phyloP scores from a whole-genome alignment of 805 yeast genomes.

The Metschnikowia sp. region DNA sequence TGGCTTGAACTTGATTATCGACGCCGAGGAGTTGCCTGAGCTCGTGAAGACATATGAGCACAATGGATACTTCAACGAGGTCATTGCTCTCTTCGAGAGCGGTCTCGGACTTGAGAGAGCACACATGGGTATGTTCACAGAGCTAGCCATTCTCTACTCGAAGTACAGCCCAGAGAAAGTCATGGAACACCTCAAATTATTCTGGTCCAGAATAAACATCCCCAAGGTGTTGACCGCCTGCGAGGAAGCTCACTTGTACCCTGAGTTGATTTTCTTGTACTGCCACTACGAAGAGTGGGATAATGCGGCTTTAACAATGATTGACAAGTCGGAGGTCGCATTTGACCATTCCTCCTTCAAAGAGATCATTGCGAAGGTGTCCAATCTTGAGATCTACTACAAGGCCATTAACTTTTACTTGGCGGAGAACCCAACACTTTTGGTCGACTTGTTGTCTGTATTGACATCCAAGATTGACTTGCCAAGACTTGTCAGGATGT shows the following conservation, averaged over 20 bases:
- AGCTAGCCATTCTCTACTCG: conserved; percentile 84
- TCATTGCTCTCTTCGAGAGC: conserved; percentile 88
- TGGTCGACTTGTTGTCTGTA: conserved; percentile 81
- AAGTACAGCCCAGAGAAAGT: conserved; percentile 87
- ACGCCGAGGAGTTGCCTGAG: conserved; percentile 94
- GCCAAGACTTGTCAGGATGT: conserved; percentile 91
- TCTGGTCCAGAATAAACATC: conserved; percentile 97
- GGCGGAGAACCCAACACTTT: conserved; percentile 84
- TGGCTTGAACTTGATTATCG: conserved; percentile 94
- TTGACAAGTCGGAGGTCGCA: conserved; percentile 88
- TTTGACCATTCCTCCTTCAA: conserved; percentile 93
- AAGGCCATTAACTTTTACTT: conserved; percentile 95
- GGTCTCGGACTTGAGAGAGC: conserved; percentile 97
- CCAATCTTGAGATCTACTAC: conserved; percentile 94
- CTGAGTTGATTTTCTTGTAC: conserved; percentile 91
- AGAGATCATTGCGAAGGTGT: conserved; percentile 90
- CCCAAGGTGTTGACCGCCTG: conserved; percentile 95
- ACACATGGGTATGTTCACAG: conserved; percentile 99
- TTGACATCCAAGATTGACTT: conserved; percentile 88
- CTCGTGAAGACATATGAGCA: conserved; percentile 82
- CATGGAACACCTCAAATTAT: conserved; percentile 93
- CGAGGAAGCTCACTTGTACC: conserved; percentile 92
- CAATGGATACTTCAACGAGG: conserved; percentile 87
- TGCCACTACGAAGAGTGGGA: conserved; percentile 99
- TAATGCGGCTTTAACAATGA: conserved; percentile 94